Percentiles rank a stretch among this genome's conserved stretches.
phyloP scores from a whole-genome alignment of 768 basidiomycete genomes.

The Xerocomus brunneocitrinus region DNA sequence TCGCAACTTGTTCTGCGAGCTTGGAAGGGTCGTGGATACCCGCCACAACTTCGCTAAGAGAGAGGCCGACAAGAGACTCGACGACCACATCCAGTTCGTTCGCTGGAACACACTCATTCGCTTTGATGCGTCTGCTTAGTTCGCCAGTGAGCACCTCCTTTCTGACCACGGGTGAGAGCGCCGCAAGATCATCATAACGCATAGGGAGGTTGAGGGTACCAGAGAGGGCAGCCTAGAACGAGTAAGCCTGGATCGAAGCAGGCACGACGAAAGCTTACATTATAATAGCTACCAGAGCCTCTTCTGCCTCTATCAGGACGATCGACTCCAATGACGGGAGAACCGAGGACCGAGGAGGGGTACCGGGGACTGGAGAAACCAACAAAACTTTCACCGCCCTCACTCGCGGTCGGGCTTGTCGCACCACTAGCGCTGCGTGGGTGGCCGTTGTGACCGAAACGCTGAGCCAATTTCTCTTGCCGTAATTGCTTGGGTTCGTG shows the following conservation, averaged over 20 bases:
- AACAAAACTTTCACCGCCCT: conserved; percentile 69
- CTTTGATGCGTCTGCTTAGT: conserved; percentile 67
- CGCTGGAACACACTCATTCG: conserved; percentile 47
- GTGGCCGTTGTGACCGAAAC: conserved; percentile 78
- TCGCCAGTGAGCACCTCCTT: conserved; percentile 84
- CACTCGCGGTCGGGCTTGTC: conserved; percentile 79
- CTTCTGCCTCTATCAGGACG: conserved; percentile 63
- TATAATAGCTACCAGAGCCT: conserved; percentile 84
- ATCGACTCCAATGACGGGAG: conserved; percentile 53
- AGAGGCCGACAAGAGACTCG: conserved; percentile 63
- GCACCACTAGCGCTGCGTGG: conserved; percentile 79
- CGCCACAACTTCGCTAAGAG: conserved; percentile 72
- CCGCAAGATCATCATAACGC: conserved; percentile 81
- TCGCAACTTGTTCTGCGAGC: conserved; percentile 60
- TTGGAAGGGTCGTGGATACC: conserved; percentile 67
- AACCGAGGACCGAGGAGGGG: conserved; percentile 45
- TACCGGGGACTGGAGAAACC: conserved; percentile 75
- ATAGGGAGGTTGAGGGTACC: conserved; percentile 79
- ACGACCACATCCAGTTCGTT: conserved; percentile 63
- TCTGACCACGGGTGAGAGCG: conserved; percentile 81
- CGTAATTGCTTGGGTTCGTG: conserved; percentile 92
- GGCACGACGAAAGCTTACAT: conserved; percentile 41
- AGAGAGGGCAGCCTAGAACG: conserved; percentile 65
- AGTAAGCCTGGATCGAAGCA: conserved; percentile 4
- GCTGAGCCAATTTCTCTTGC: conserved; percentile 80